Evolutionary conservation across 73 alveolate genomes (phyloP), one percentile per base, ranked within the genome.

Genomic region (Symbiodinium natans): DNA sequence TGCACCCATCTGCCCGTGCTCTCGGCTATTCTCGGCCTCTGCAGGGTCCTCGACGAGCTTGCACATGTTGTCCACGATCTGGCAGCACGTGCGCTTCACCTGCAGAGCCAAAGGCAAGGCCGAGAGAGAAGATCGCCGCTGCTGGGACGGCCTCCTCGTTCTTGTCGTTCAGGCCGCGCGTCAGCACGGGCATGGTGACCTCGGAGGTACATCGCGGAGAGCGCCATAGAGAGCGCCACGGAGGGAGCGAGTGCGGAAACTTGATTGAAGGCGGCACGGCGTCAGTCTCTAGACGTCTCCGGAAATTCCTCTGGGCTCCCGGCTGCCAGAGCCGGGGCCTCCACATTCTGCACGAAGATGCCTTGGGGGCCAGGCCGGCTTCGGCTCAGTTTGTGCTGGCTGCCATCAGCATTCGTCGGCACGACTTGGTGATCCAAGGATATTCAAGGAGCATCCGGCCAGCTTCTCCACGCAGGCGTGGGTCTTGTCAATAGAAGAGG

Each of bases 61-160:
- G 96, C 96, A 89, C 96, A 89, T 89, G 96, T 89, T 89, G 96
- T 89, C 96, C 77, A 89, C 96, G 46, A 89, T 89, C 98, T n/a
- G 98, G 52, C 96, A 89, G 96, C 96, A 89, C 36, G 96, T 89
- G n/a, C 96, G 85, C 77, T 89, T 89, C 96, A 89, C 96, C 87
- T 88, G 86, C 86, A 56, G 73, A 71, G 68, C 71, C 84, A 9
- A 13, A 9, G 29, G 1, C 31, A 63, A 23, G 3, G 25, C 9
- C 2, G 82, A 2, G 10, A 21, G 82, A 21, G 36, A 17, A 63
- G 29, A 17, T 21, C 5, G 3, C 38, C 39, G 29, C 25, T 21
- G 38, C 39, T 3, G 31, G 39, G 39, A 63, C 36, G 82, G 82
- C 82, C 31, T 89, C 96, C 96, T 89, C 96, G 86, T 63, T 68